Evolutionary conservation across 495 filamentous ascomycete genomes (phyloP), one percentile per base, ranked within the genome.

Genomic region (Immersiella caudata): DNA sequence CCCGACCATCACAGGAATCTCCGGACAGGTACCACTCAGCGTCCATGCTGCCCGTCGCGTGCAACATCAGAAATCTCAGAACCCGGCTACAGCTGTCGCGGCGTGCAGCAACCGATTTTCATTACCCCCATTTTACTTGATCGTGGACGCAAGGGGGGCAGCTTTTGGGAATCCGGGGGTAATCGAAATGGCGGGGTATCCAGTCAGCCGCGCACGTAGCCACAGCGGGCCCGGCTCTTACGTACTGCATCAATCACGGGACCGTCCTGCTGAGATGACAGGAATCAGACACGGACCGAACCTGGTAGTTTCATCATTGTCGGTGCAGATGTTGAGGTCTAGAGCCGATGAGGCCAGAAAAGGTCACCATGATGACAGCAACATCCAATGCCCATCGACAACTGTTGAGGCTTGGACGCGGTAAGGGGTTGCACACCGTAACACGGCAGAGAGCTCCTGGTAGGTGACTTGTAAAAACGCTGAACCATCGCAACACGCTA

Each of bases 81-180:
- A 62, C 55, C 51, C 27, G 26, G 57, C 11, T 12, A 54, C 24
- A 64, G 25, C 52, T 56, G 60, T 24, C 36, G 63, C 29, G 52
- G 20, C 12, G 29, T 54, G 61, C 61, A 63, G 51, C 29, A 60
- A 40, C 46, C 52, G 66, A 40, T 77, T 78, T 79, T 70, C 65
- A 79, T 79, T 79, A 79, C 77, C 77, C 77, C 76, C 72, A 75
- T 68, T 70, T 79, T 79, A 79, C 77, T 69, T 79, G 74, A 79
- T 78, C 25, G 58, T 52, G 69, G 70, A 70, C 55, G 69, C 74
- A 69, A 51, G 36, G 65, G 29, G 57, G 67, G 8, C 40, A 56
- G 56, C 57, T 60, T 68, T 64, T 25, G 46, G 51, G 68, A 74
- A 69, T 9, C 69, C 65, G 65, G 71, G 74, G 71, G 68, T 66